These are phyloP conservation scores for Eucalyptus sideroxylon DNA, from an alignment of 345 rosid genomes.

Conservation along the genomic window DNA sequence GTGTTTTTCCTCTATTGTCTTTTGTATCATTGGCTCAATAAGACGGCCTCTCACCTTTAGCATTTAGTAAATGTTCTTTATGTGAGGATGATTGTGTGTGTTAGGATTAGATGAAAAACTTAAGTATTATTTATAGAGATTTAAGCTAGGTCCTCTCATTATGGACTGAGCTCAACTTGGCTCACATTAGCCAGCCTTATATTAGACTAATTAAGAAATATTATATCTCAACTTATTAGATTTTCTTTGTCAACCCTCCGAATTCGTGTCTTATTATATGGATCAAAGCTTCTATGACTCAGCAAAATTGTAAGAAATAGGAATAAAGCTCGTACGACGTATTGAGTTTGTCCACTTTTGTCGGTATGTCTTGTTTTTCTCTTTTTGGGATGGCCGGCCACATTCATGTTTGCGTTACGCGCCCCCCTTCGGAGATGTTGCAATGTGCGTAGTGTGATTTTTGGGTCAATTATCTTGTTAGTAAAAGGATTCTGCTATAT, in stretches of 20 bases:
- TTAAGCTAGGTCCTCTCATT: too few relatives aligned
- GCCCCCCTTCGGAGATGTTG: neutral
- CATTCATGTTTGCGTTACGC: neutral
- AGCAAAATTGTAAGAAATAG: neutral
- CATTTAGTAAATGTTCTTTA: too few relatives aligned
- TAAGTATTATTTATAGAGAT: too few relatives aligned
- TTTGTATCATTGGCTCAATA: too few relatives aligned
- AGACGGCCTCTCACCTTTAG: too few relatives aligned
- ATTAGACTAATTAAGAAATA: too few relatives aligned
- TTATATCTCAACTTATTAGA: too few relatives aligned
- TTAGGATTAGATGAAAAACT: too few relatives aligned
- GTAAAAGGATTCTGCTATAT: neutral
- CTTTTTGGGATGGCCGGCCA: too few relatives aligned
- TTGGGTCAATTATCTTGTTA: neutral
- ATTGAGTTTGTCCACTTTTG: neutral
- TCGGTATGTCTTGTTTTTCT: neutral
- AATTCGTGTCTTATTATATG: neutral
- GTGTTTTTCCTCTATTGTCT: too few relatives aligned
- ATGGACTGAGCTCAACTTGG: too few relatives aligned
- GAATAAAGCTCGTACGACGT: neutral
- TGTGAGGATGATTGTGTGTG: too few relatives aligned
- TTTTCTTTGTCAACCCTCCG: neutral
- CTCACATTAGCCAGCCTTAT: accelerated
- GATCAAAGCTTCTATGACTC: neutral
- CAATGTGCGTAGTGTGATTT: neutral